These are phyloP conservation scores for Colletotrichum acutatum DNA, from an alignment of 2,329 filamentous ascomycete genomes.

Conservation along the genomic window DNA sequence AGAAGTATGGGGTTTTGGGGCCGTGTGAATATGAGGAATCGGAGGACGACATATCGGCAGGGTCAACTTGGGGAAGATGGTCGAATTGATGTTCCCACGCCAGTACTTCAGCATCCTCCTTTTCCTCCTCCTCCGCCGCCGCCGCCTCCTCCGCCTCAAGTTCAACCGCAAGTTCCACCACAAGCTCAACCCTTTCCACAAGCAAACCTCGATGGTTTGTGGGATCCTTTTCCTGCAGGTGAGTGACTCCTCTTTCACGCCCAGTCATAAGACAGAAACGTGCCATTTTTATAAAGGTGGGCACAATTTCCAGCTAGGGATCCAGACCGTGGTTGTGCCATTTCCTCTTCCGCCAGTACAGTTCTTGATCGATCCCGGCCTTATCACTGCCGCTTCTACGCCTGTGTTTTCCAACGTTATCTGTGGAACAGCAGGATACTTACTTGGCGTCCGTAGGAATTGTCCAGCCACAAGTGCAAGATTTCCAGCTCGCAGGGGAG, in stretches of 20 bases:
- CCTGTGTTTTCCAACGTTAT: background rate
- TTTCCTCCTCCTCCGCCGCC: background rate
- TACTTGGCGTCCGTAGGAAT: background rate
- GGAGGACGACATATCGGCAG: slow-evolving; percentile 16
- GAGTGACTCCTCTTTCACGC: background rate
- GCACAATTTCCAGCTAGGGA: background rate
- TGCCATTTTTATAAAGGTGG: background rate
- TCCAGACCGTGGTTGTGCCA: background rate
- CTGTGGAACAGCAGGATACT: background rate
- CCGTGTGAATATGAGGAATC: slow-evolving; percentile 21
- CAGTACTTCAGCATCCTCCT: background rate
- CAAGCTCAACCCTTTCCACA: background rate
- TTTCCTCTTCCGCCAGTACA: background rate
- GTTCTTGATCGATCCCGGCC: background rate
- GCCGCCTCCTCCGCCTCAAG: background rate
- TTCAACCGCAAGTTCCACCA: background rate
- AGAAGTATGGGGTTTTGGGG: background rate
- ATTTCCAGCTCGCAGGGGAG: background rate
- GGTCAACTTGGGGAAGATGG: background rate
- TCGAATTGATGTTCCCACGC: background rate
- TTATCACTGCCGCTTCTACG: background rate
- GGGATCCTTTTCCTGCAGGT: slow-evolving; percentile 2
- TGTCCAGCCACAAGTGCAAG: background rate
- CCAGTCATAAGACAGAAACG: background rate
- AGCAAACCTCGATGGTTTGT: background rate